Percentiles rank a stretch among this genome's conserved stretches.
These are phyloP conservation scores for Oryza australiensis DNA, from an alignment of 176 grass and related monocot species.

Conservation along the genomic window DNA sequence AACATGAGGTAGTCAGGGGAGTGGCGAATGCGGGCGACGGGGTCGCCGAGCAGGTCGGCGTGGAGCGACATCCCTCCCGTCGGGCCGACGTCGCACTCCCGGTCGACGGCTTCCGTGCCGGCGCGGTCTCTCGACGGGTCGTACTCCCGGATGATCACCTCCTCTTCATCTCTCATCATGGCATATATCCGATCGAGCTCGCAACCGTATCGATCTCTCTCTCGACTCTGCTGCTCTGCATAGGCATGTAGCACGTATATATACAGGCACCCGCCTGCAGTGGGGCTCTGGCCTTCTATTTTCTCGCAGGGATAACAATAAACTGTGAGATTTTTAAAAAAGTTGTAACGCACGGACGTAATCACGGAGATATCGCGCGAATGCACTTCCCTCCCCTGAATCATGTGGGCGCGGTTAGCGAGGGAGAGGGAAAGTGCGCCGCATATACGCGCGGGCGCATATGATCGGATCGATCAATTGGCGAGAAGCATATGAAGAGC, in stretches of 20 bases:
- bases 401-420: slow-evolving; percentile 1
- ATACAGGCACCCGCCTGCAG: slow-evolving; percentile 13
- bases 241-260: slow-evolving; percentile 31
- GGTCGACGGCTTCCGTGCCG: slow-evolving; percentile 60
- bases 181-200: background rate
- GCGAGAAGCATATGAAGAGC: slow-evolving; percentile 31
- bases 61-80: slow-evolving; percentile 63
- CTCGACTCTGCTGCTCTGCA: background rate
- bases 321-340: background rate
- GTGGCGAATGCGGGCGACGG: slow-evolving; percentile 69
- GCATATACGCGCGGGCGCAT: background rate
- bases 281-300: background rate
- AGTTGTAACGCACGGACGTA: background rate
- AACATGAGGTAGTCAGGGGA: slow-evolving; percentile 78
- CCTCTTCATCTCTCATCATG: slow-evolving; percentile 5
- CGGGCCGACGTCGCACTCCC: slow-evolving; percentile 67
- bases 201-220: background rate
- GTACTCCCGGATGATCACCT: slow-evolving; percentile 49
- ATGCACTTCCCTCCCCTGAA: slow-evolving; percentile 18
- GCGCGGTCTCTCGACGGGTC: slow-evolving; percentile 51
- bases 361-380: background rate
- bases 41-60: slow-evolving; percentile 86
- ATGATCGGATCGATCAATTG: background rate
- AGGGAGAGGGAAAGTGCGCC: background rate
- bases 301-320: background rate